Evolutionary conservation across 768 basidiomycete species (phyloP), one percentile per base, ranked within the genome.

Genomic region (Russula lepida): DNA sequence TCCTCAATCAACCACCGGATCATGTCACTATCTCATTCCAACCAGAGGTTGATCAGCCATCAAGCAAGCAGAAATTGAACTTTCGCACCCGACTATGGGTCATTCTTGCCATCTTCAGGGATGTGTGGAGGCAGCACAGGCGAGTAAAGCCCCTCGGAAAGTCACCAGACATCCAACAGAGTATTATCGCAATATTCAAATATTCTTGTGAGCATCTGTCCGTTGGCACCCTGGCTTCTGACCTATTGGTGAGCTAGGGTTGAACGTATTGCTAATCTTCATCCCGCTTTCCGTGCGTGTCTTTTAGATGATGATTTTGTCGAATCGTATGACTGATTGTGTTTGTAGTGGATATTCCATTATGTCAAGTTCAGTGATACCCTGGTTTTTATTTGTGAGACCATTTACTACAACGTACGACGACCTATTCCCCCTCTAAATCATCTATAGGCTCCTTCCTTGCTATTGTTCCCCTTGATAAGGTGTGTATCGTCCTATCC

Each of bases 381-480:
- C 7, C 71, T 89, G 17, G 74, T 89, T 63, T 91, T 91, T 60
- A 77, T 90, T 62, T 85, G 90, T 90, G 68, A 68, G 88, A 77
- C 4, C 15, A 15, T 9, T 7, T 4, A 3, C 9, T 11, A 2
- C 32, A 12, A 55, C 12, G 17, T 2, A 9, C 8, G 25, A 11
- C 53, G 1, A 21, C 13, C 12, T 5, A 33, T n/a, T 19, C n/a
- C 13, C 8, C 12, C 47, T 51, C 44, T 50, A 28, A 35, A 39
- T 9, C n/a, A n/a, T 50, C 11, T 8, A 19, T 21, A 89, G 87
- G 86, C 68, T 83, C 84, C 1, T 91, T 93, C 69, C 72, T 90
- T 44, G 83, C 92, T 11, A 94, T 94, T 59, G 81, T 94, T 62
- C 92, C 92, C 6, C 77, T 93, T 7, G 91, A 91, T 41, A 89